phyloP scores from a whole-genome alignment of 371 early-diverging fungal species.

The Apophysomyces elegans region DNA sequence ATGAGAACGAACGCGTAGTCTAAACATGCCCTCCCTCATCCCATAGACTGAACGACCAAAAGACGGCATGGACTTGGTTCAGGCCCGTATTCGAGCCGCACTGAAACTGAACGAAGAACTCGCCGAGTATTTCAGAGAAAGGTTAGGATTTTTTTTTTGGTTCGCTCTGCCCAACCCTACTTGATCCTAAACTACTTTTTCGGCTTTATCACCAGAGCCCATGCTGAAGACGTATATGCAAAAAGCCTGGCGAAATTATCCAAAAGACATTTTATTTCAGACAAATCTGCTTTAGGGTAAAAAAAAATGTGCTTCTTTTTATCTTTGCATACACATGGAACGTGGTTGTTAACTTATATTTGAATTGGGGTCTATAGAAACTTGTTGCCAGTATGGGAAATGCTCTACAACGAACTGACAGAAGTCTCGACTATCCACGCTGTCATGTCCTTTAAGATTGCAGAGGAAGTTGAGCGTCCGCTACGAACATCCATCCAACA shows the following conservation, averaged over 20 bases:
- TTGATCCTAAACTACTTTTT: neutral
- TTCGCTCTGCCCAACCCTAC: neutral
- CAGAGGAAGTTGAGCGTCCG: slow-evolving; percentile 51
- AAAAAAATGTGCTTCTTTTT: neutral
- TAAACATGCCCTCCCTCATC: neutral
- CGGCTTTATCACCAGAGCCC: slow-evolving; percentile 35
- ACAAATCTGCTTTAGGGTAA: slow-evolving; percentile 53
- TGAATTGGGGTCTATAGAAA: slow-evolving; percentile 12
- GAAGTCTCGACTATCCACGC: slow-evolving; percentile 51
- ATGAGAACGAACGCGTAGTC: slow-evolving; percentile 5
- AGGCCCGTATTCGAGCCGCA: slow-evolving; percentile 51
- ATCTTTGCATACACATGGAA: neutral
- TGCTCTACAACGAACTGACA: slow-evolving; percentile 45
- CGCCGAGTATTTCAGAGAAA: slow-evolving; percentile 64
- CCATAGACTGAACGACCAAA: slow-evolving; percentile 57
- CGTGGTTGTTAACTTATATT: neutral
- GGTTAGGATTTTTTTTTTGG: slow-evolving; percentile 38
- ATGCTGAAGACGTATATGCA: slow-evolving; percentile 57
- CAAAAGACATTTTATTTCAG: slow-evolving; percentile 53
- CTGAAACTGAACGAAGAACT: slow-evolving; percentile 57
- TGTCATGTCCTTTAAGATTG: slow-evolving; percentile 43
- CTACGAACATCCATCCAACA: slow-evolving; percentile 33
- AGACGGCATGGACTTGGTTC: slow-evolving; percentile 54
- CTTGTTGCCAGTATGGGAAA: slow-evolving; percentile 42
- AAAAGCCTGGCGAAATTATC: slow-evolving; percentile 54